These are phyloP conservation scores for Zygnema cylindricum DNA, from an alignment of 139 green algal species.

Conservation along the genomic window DNA sequence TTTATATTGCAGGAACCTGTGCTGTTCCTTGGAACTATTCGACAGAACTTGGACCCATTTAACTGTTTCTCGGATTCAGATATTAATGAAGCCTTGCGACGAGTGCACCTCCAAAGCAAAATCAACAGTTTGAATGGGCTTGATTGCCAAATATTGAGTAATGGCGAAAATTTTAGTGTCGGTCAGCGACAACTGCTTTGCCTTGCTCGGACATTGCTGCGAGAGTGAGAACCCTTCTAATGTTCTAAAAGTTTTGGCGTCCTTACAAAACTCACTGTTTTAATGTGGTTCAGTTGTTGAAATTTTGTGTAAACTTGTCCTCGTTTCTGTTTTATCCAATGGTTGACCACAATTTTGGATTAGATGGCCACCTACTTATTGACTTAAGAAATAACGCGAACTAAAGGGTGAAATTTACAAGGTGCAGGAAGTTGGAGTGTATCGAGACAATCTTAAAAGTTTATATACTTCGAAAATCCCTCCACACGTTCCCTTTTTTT, in stretches of 20 bases:
- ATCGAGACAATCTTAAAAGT: too few relatives aligned
- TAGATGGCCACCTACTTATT: too few relatives aligned
- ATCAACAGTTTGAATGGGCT: background rate
- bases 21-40: constrained; percentile 88
- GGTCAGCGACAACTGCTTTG: constrained; percentile 94
- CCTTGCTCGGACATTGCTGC: constrained; percentile 86
- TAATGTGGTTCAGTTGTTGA: background rate
- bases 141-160: constrained; percentile 74
- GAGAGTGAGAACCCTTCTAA: constrained; percentile 53
- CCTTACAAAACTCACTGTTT: constrained; percentile 3
- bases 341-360: too few relatives aligned
- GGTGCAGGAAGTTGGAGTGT: too few relatives aligned
- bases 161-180: constrained; percentile 83
- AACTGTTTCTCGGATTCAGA: constrained; percentile 67
- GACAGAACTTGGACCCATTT: constrained; percentile 93
- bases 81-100: constrained; percentile 66
- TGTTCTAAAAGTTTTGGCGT: too few relatives aligned
- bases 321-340: constrained; percentile 10
- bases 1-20: constrained; percentile 89
- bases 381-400: too few relatives aligned
- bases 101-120: constrained; percentile 31
- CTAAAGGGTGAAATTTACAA: too few relatives aligned
- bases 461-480: too few relatives aligned
- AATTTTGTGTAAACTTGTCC: background rate
- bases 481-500: too few relatives aligned